These are phyloP conservation scores for Amphibolis antarctica DNA, from an alignment of 106 monocot genomes.

Conservation along the genomic window DNA sequence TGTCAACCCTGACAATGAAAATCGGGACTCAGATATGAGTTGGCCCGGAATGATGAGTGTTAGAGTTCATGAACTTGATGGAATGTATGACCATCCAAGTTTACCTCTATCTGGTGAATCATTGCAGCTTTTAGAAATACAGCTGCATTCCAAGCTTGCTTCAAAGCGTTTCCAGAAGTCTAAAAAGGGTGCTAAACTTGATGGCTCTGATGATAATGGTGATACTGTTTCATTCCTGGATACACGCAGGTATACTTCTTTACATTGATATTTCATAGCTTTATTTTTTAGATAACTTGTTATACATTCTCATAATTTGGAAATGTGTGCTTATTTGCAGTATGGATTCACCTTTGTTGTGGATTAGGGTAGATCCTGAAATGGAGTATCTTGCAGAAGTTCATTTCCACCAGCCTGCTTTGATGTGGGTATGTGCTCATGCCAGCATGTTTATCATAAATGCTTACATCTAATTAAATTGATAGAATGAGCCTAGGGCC, in stretches of 20 bases:
- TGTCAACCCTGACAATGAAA: constrained; percentile 30
- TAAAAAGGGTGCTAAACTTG: constrained; percentile 73
- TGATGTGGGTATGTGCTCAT: constrained; percentile 72
- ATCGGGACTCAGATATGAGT: constrained; percentile 46
- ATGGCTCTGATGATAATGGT: constrained; percentile 93
- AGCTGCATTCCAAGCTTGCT: constrained; percentile 82
- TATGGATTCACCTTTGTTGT: constrained; percentile 83
- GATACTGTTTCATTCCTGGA: constrained; percentile 44
- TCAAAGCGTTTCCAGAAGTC: constrained; percentile 74
- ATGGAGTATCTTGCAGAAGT: constrained; percentile 99
- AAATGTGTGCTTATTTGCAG: constrained; percentile 27
- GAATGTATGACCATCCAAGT: constrained; percentile 83
- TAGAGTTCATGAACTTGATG: constrained; percentile 92
- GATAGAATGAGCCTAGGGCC: too few relatives aligned
- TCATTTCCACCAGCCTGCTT: constrained; percentile 84
- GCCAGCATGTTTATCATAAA: too few relatives aligned
- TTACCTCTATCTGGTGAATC: constrained; percentile 74
- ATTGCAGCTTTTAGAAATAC: constrained; percentile 85
- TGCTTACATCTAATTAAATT: too few relatives aligned
- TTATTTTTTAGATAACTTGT: neutral
- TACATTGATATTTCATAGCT: neutral
- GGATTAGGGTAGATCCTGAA: constrained; percentile 94
- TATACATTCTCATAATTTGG: neutral
- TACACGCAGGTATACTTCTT: constrained; percentile 39
- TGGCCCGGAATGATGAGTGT: constrained; percentile 99